Evolutionary conservation across 2,329 filamentous ascomycete species (phyloP), one percentile per base, ranked within the genome.

Genomic region (Fusarium drepaniforme): DNA sequence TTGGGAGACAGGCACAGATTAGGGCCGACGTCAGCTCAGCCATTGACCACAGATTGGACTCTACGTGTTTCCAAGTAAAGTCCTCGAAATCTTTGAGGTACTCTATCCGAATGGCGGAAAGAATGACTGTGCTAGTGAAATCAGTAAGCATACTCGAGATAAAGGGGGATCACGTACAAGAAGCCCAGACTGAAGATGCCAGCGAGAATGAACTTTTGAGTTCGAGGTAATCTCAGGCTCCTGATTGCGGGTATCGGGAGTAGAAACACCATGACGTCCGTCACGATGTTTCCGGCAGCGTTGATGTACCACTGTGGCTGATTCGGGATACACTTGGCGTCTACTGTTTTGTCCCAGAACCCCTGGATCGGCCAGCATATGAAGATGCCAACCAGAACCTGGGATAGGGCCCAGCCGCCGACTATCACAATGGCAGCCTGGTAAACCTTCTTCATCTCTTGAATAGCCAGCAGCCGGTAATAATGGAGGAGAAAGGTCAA

Each of bases 301-400:
- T 60, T 60, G 25, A 60, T 60, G 25, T 60, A 60, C 37, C 37
- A 60, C 5, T 60, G 57, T 5, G 57, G 57, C 18, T 60, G 57
- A 21, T 60, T 44, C 25, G 57, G 57, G 37, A 42, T 60, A 37
- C 57, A 44, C 30, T 38, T 38, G 6, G 57, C 57, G 16, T 60
- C 12, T 4, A 60, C 25, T 4, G 37, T 60, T 9, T 60, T 60
- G 23, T 60, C 57, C 57, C 25, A 60, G 18, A 60, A 60, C 18
- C 57, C 57, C 2, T 25, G 57, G 18, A 60, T 38, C 8, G 57
- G 57, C 18, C 18, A 9, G 25, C 57, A 60, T 28, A 60, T 15
- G 7, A 44, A 42, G 8, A 60, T 60, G 6, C 57, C 57, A 1
- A 60, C 6, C 1, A 42, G 11, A 38, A 60, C 57, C 13, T 60